phyloP scores from a whole-genome alignment of 192 early-diverging fungal genomes.

The Coemansia sp. region DNA sequence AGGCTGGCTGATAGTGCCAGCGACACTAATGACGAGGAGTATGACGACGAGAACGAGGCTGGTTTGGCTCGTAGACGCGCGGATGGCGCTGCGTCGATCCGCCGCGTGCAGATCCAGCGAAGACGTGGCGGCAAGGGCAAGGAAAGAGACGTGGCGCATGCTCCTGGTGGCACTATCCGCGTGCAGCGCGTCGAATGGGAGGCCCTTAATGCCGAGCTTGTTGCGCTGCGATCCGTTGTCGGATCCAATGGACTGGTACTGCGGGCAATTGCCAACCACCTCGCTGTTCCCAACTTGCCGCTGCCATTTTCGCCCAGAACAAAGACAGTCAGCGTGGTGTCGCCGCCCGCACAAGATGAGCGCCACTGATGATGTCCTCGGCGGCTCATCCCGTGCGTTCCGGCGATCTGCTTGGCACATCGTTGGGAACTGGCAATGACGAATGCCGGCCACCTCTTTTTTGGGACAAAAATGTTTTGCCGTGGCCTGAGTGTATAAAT shows the following conservation, averaged over 20 bases:
- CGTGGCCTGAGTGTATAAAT: too few species aligned
- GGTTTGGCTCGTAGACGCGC: not conserved
- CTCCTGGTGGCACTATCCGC: not conserved
- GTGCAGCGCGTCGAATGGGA: slow-evolving; percentile 42
- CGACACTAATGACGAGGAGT: not conserved
- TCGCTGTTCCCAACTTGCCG: slow-evolving; percentile 13
- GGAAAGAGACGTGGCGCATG: not conserved
- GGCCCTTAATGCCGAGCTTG: slow-evolving; percentile 40
- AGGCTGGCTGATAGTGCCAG: not conserved
- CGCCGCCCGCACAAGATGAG: not conserved
- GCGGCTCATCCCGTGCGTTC: too few species aligned
- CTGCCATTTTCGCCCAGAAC: not conserved
- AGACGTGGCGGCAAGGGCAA: slow-evolving; percentile 18
- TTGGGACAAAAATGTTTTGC: too few species aligned
- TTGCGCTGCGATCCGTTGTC: slow-evolving; percentile 18
- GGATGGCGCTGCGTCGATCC: too few species aligned
- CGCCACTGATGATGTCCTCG: not conserved
- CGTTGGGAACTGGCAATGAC: too few species aligned
- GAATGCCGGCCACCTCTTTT: too few species aligned
- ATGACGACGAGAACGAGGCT: slow-evolving; percentile 2
- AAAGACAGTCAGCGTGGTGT: not conserved
- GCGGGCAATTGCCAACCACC: slow-evolving; percentile 36
- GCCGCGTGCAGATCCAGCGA: not conserved
- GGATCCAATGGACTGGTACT: slow-evolving; percentile 32
- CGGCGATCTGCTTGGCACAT: too few species aligned